A percentile compares a stretch with the other conserved stretches of the same genome.
Evolutionary conservation across 805 yeast species (phyloP).

Genomic region (Zygoascus flipseniorum): DNA sequence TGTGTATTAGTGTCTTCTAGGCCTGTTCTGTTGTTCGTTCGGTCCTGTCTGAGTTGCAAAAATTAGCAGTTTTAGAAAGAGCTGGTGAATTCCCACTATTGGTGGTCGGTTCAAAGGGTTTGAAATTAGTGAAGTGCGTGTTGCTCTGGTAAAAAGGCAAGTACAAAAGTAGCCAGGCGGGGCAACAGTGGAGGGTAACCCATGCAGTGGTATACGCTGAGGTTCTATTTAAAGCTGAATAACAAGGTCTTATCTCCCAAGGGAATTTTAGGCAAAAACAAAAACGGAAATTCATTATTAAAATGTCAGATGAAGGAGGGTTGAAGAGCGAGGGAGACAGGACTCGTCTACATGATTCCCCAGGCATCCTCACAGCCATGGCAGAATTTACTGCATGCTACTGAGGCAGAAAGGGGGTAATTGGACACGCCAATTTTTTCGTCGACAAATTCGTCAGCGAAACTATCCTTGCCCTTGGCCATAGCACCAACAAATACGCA

Average conservation of each 20-base stretch:
- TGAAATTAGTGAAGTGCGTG: neutral
- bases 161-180: neutral
- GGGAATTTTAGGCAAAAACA: neutral
- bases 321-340: too few species aligned
- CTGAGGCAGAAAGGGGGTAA: constrained; percentile 93
- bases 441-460: constrained; percentile 95
- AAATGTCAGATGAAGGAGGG: too few species aligned
- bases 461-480: constrained; percentile 97
- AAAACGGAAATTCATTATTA: neutral
- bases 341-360: constrained; percentile 48
- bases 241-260: neutral
- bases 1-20: neutral
- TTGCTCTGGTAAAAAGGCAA: neutral
- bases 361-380: constrained; percentile 99
- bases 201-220: neutral
- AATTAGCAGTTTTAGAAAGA: neutral
- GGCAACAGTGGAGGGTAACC: neutral
- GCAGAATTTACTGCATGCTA: constrained; percentile 96
- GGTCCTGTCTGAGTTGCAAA: neutral
- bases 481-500: constrained; percentile 99
- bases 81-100: neutral
- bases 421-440: constrained; percentile 94
- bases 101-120: neutral
- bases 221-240: neutral
- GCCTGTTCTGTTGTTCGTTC: neutral